Evolutionary conservation across 2,329 filamentous ascomycete genomes (phyloP).

Genomic region (Zarea fungicola): DNA sequence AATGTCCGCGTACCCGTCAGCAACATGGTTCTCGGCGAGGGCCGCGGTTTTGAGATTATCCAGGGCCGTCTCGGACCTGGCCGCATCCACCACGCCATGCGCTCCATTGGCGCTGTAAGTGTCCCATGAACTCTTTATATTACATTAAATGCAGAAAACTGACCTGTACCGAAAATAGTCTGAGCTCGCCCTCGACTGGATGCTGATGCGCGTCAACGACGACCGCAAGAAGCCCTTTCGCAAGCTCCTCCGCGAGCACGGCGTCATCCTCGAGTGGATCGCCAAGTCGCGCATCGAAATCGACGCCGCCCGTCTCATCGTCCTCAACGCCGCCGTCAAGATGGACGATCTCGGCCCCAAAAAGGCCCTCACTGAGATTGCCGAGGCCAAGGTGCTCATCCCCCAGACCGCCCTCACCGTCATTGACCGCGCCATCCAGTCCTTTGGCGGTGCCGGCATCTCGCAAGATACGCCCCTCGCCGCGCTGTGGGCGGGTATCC

Average conservation of each 20-base stretch:
- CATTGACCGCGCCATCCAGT: slow-evolving; percentile 91
- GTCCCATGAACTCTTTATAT: too few relatives aligned
- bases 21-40: slow-evolving; percentile 88
- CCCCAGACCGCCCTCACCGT: slow-evolving; percentile 77
- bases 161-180: slow-evolving; percentile 40
- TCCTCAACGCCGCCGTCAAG: slow-evolving; percentile 90
- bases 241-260: slow-evolving; percentile 80
- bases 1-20: slow-evolving; percentile 81
- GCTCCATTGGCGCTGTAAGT: slow-evolving; percentile 73
- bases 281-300: slow-evolving; percentile 91
- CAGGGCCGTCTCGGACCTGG: slow-evolving; percentile 93
- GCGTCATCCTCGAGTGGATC: slow-evolving; percentile 92
- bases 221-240: slow-evolving; percentile 86
- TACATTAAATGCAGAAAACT: too few relatives aligned
- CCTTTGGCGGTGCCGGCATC: slow-evolving; percentile 85
- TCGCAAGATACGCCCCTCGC: slow-evolving; percentile 92
- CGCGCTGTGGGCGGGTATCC: slow-evolving; percentile 71
- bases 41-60: slow-evolving; percentile 95
- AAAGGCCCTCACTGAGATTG: slow-evolving; percentile 85
- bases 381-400: slow-evolving; percentile 88
- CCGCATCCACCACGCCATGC: slow-evolving; percentile 97
- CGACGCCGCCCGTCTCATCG: slow-evolving; percentile 81
- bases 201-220: slow-evolving; percentile 93
- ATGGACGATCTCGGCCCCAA: slow-evolving; percentile 91
- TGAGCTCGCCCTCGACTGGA: slow-evolving; percentile 88